A percentile compares a stretch with the other conserved stretches of the same genome.
Conservation (phyloP, 257 asterid genomes). For the Echium plantagineum region DNA sequence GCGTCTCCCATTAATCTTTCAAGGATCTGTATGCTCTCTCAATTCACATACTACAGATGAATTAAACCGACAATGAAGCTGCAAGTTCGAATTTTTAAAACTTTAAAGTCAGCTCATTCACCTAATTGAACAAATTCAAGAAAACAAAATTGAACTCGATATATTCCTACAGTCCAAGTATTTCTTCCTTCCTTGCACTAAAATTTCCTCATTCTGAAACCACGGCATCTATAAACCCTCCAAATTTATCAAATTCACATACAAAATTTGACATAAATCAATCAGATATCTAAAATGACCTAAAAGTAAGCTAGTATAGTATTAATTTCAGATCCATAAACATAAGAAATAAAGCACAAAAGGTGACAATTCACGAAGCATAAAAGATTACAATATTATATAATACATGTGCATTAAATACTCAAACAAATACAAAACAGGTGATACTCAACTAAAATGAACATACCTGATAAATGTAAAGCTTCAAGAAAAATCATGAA, state of each 20-base stretch:
- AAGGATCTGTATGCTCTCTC: constrained; percentile 30
- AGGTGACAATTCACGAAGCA: too few species aligned
- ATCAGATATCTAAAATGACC: background rate
- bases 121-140: constrained; percentile 17
- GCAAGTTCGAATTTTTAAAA: background rate
- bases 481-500: background rate
- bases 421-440: background rate
- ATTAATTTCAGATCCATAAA: background rate
- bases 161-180: background rate
- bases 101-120: constrained; percentile 5
- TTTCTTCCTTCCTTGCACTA: background rate
- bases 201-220: background rate
- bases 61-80: constrained; percentile 12
- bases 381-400: background rate
- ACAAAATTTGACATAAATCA: background rate
- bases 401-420: background rate
- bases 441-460: background rate
- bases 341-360: background rate
- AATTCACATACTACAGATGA: constrained; percentile 4
- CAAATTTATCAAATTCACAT: too few species aligned
- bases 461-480: constrained; percentile 1
- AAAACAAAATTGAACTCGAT: constrained; percentile 6
- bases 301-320: background rate
- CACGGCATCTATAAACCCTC: too few species aligned
- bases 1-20: constrained; percentile 39